Percentiles rank a stretch among this genome's conserved stretches.
phyloP scores from a whole-genome alignment of 2,329 filamentous ascomycete species.

The Aspergillus chevalieri region DNA sequence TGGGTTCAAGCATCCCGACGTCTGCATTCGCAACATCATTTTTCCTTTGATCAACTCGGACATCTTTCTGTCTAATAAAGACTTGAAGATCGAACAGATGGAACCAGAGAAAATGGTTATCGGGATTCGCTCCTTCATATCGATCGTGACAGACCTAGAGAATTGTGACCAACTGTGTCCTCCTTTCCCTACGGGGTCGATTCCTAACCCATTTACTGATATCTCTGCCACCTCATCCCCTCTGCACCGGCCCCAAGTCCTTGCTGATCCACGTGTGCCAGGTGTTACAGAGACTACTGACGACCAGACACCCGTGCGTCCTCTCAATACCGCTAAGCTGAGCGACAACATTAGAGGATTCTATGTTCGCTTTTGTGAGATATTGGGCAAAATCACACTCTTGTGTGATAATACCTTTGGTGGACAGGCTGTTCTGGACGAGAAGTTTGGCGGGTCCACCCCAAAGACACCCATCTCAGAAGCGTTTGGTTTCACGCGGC shows the following conservation, averaged over 20 bases:
- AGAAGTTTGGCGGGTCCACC: constrained; percentile 80
- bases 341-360: constrained; percentile 75
- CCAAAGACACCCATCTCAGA: constrained; percentile 94
- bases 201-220: constrained; percentile 32
- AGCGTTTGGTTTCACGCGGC: constrained; percentile 81
- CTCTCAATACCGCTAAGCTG: constrained; percentile 56
- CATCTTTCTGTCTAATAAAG: constrained; percentile 68
- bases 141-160: constrained; percentile 88
- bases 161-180: constrained; percentile 70
- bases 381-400: constrained; percentile 90
- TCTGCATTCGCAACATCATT: constrained; percentile 88
- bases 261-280: constrained; percentile 29
- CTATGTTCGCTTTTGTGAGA: constrained; percentile 87
- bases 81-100: constrained; percentile 81
- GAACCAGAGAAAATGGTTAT: constrained; percentile 98
- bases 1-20: constrained; percentile 86
- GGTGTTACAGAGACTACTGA: constrained; percentile 23
- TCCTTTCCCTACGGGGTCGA: constrained; percentile 68
- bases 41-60: constrained; percentile 93
- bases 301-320: constrained; percentile 32
- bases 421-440: constrained; percentile 87
- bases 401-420: constrained; percentile 97
- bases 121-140: constrained; percentile 87
- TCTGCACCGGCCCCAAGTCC: constrained; percentile 31
- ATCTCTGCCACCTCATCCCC: constrained; percentile 26